Conservation (phyloP, 163 green algal species). For the Chloromonas sp. region DNA sequence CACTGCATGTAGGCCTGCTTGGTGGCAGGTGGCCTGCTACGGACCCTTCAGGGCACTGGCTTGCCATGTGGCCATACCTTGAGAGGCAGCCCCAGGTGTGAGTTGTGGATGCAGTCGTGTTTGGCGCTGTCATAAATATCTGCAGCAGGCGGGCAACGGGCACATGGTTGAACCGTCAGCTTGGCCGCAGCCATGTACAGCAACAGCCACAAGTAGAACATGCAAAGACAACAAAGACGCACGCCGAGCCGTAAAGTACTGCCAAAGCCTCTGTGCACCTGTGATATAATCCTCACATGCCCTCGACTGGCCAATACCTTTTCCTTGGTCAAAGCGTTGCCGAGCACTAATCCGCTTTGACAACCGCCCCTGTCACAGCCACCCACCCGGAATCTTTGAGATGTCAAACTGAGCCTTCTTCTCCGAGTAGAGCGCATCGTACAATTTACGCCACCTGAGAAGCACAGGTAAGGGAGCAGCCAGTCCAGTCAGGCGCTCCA, state of each 20-base stretch:
- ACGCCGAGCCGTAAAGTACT: no score
- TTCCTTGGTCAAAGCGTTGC: no score
- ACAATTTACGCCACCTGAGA: background rate
- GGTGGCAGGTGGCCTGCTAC: no score
- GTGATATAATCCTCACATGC: no score
- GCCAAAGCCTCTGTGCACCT: no score
- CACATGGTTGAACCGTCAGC: background rate
- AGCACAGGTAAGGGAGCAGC: background rate
- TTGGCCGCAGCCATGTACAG: background rate
- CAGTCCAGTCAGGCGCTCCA: background rate
- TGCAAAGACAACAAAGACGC: no score
- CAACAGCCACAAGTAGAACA: no score
- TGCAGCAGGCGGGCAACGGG: background rate
- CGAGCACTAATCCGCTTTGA: no score
- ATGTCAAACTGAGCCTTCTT: background rate
- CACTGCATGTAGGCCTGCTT: no score
- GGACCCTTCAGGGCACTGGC: no score
- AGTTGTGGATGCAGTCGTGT: constrained; percentile 95
- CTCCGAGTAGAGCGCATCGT: background rate
- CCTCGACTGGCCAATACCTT: no score
- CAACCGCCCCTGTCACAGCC: no score
- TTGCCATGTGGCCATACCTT: background rate
- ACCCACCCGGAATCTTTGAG: background rate
- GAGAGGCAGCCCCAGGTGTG: constrained; percentile 44
- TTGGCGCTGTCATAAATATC: constrained; percentile 94